Conservation (phyloP, 2,329 filamentous ascomycete species). For the Fusarium austroafricanum region DNA sequence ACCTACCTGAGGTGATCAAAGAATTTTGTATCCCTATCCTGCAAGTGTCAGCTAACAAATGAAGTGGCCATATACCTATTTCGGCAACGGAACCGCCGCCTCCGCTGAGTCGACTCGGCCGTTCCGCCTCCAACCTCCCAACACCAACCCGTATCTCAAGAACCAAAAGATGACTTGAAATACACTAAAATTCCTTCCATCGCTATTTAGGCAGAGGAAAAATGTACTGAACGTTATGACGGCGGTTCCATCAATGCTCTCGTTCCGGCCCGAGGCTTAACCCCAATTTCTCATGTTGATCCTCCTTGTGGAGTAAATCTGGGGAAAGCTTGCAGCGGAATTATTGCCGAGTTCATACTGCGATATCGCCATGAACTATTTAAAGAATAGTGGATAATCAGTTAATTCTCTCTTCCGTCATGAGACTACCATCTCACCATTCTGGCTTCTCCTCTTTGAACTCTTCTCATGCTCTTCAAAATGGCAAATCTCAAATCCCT, state of each 20-base stretch:
- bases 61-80: background rate
- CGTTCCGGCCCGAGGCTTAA: background rate
- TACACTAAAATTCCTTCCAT: too few relatives aligned
- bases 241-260: background rate
- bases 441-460: background rate
- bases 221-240: too few relatives aligned
- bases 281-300: background rate
- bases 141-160: too few relatives aligned
- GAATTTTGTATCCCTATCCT: too few relatives aligned
- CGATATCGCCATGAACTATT: background rate
- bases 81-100: constrained; percentile 4
- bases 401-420: background rate
- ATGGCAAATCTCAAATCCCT: constrained; percentile 2
- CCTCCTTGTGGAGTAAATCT: constrained; percentile 5
- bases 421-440: background rate
- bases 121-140: background rate
- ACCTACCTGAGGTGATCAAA: too few relatives aligned
- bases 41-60: too few relatives aligned
- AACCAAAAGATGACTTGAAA: too few relatives aligned
- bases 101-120: background rate
- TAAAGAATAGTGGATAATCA: constrained; percentile 6
- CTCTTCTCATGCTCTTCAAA: background rate
- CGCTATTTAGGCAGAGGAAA: too few relatives aligned
- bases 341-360: background rate
- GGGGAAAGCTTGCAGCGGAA: constrained; percentile 10